These are phyloP conservation scores for Dichotomocladium elegans DNA, from an alignment of 371 early-diverging fungal genomes.

Conservation along the genomic window DNA sequence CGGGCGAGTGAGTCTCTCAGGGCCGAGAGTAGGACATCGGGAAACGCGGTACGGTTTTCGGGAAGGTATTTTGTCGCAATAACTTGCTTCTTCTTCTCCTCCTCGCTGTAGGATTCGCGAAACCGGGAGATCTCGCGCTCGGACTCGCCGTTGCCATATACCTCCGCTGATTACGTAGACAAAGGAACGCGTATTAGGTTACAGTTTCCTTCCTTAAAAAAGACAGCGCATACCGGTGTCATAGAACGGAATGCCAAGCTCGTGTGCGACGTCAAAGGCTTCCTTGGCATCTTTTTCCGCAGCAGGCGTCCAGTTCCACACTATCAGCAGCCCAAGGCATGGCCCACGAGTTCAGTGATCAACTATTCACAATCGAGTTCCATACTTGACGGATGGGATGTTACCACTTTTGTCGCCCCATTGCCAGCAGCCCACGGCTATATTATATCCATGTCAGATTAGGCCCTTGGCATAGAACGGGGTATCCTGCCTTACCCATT, in stretches of 20 bases:
- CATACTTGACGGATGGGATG: background rate
- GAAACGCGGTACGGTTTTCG: conserved; percentile 31
- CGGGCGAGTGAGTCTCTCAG: conserved; percentile 50
- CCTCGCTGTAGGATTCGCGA: conserved; percentile 18
- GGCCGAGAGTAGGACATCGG: conserved; percentile 40
- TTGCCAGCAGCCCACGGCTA: conserved; percentile 54
- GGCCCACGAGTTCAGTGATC: background rate
- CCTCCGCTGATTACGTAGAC: conserved; percentile 33
- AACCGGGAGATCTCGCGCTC: conserved; percentile 44
- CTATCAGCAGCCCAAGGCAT: too few species aligned
- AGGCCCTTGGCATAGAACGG: background rate
- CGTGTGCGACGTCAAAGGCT: conserved; percentile 30
- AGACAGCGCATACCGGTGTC: conserved; percentile 28
- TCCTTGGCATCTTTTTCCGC: conserved; percentile 34
- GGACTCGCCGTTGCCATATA: conserved; percentile 55
- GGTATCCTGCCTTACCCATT: conserved; percentile 29
- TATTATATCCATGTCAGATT: too few species aligned
- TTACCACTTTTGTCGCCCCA: conserved; percentile 46
- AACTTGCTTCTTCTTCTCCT: conserved; percentile 20
- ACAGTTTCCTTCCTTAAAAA: background rate
- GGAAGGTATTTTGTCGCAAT: conserved; percentile 57
- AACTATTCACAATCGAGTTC: background rate
- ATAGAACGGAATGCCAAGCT: conserved; percentile 32
- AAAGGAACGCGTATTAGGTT: background rate
- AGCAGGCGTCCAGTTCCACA: conserved; percentile 36